Evolutionary conservation across 306 rosid genomes (phyloP), one percentile per base, ranked within the genome.

Genomic region (Castanea sativa): DNA sequence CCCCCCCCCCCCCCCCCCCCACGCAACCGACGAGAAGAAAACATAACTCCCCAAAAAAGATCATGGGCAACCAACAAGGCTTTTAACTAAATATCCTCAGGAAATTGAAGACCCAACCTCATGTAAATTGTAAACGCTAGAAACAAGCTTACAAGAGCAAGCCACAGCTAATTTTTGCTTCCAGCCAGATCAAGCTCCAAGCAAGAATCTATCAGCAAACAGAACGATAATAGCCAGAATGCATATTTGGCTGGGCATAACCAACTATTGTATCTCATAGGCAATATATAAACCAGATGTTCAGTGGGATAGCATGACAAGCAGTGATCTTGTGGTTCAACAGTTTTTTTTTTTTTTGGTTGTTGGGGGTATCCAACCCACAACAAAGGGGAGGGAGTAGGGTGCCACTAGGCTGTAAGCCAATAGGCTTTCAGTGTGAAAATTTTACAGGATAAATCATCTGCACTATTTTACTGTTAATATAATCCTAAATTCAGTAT

Each of bases 291-390:
- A 21, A 59, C 10, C 18, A 23, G 65, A 4, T 30, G 9, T 49
- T 29, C 29, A 69, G 6, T 13, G 10, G 25, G 21, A 69, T 75
- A 41, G 76, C 71, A 49, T 74, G 68, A 73, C 70, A 61, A 38
- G 67, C 60, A 64, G 51, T 49, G 14, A 41, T 63, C 20, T 55
- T 38, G 53, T 55, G 70, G 21, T 18, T 33, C 57, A 25, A 73
- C 20, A 64, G 7, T 52, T 19, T 13, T 33, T 29, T 29, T 29
- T 2, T 38, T 41, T 41, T 41, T 41, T 41, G 12, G 45, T 8
- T 8, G 3, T 8, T 41, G 45, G 45, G 45, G 12, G 45, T 41
- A 41, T 41, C 45, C 45, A 41, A 41, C 45, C 45, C 12, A 41
- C 45, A 41, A 41, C 45, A 41, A 41, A 11, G 8, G 45, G 45